These are phyloP conservation scores for Hericium rajendrae DNA, from an alignment of 768 basidiomycete genomes.

Conservation along the genomic window DNA sequence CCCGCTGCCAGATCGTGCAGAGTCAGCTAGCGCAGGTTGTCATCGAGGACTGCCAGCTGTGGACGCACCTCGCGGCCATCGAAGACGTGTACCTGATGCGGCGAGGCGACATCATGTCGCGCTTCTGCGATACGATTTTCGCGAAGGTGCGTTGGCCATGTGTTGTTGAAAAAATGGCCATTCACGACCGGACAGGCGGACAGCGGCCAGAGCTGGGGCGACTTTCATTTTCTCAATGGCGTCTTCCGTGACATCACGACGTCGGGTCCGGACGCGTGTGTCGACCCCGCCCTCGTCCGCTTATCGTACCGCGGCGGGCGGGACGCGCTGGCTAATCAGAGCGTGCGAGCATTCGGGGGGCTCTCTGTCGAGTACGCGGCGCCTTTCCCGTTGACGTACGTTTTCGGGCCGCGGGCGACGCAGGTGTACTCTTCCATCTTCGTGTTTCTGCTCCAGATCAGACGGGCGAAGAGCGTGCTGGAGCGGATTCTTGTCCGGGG, in stretches of 20 bases:
- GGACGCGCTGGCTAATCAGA: conserved; percentile 37
- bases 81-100: conserved; percentile 71
- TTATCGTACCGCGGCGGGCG: conserved; percentile 53
- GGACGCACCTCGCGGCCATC: conserved; percentile 50
- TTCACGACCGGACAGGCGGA: conserved; percentile 48
- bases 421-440: conserved; percentile 60
- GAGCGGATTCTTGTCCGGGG: conserved; percentile 62
- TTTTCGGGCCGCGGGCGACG: conserved; percentile 50
- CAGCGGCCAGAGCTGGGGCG: conserved; percentile 56
- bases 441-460: conserved; percentile 61
- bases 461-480: conserved; percentile 59
- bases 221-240: conserved; percentile 79
- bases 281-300: conserved; percentile 61
- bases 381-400: conserved; percentile 74
- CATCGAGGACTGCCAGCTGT: conserved; percentile 56
- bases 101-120: conserved; percentile 65
- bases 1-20: conserved; percentile 44
- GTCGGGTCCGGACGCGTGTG: conserved; percentile 41
- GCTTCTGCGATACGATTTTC: conserved; percentile 67
- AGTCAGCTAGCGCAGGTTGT: conserved; percentile 46
- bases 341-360: conserved; percentile 56
- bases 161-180: background rate
- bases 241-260: conserved; percentile 62
- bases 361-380: conserved; percentile 70
- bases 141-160: conserved; percentile 40